phyloP scores from a whole-genome alignment of 345 rosid species.

The Mercurialis annua region DNA sequence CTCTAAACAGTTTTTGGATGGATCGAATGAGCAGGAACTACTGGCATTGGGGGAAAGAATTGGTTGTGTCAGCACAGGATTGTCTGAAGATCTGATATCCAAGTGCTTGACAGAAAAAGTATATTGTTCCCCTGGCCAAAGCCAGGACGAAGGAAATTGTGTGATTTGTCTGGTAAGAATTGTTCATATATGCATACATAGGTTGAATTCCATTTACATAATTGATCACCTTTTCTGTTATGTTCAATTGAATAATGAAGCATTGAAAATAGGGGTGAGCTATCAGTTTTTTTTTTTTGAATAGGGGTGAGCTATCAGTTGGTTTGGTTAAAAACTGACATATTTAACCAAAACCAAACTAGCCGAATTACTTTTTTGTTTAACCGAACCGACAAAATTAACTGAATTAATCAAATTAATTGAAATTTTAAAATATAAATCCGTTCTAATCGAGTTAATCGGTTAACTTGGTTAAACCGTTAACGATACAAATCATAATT shows the following conservation, averaged over 20 bases:
- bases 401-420: too few species aligned
- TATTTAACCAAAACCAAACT: too few species aligned
- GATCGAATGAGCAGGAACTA: constrained; percentile 53
- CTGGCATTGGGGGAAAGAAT: constrained; percentile 88
- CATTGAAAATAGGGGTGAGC: background rate
- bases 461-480: too few species aligned
- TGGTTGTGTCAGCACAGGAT: constrained; percentile 76
- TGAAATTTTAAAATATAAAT: too few species aligned
- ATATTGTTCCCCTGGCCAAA: constrained; percentile 35
- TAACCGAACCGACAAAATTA: too few species aligned
- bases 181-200: background rate
- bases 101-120: constrained; percentile 51
- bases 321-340: too few species aligned
- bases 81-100: constrained; percentile 53
- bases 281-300: background rate
- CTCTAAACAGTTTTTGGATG: constrained; percentile 7
- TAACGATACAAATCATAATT: too few species aligned
- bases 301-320: too few species aligned
- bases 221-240: background rate
- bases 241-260: too few species aligned
- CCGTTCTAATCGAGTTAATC: too few species aligned
- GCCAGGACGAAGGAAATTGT: constrained; percentile 53
- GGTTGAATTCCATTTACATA: background rate
- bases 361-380: too few species aligned
- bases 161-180: constrained; percentile 80